phyloP scores from a whole-genome alignment of 2,329 filamentous ascomycete genomes.

The Trichophyton simii region DNA sequence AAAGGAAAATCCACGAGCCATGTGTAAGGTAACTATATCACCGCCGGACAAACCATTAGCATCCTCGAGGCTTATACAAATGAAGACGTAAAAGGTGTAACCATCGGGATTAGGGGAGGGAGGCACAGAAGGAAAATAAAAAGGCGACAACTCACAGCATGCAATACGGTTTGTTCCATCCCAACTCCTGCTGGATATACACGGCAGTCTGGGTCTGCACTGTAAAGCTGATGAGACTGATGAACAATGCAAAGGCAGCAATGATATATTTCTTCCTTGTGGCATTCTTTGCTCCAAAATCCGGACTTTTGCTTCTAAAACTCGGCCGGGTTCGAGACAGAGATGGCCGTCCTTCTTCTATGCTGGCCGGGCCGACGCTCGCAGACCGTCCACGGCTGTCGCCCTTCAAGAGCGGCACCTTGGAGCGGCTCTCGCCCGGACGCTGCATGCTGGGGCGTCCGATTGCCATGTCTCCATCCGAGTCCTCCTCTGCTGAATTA shows the following conservation, averaged over 20 bases:
- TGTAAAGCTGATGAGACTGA: constrained; percentile 79
- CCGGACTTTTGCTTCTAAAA: constrained; percentile 65
- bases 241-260: constrained; percentile 66
- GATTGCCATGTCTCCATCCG: constrained; percentile 34
- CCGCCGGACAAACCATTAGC: constrained; percentile 2
- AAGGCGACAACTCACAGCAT: constrained; percentile 59
- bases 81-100: not conserved
- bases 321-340: constrained; percentile 47
- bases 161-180: constrained; percentile 98
- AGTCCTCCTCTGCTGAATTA: constrained; percentile 25
- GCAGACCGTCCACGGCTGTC: constrained; percentile 29
- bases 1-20: constrained; percentile 81
- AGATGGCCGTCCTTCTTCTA: constrained; percentile 26
- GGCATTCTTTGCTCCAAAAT: constrained; percentile 48
- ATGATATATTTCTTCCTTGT: constrained; percentile 77
- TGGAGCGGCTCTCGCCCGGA: constrained; percentile 36
- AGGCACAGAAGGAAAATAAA: not conserved
- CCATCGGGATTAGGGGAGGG: constrained; percentile 14
- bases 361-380: constrained; percentile 19
- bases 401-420: constrained; percentile 44
- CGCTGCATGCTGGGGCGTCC: constrained; percentile 38
- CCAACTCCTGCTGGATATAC: constrained; percentile 81
- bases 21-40: constrained; percentile 65
- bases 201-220: constrained; percentile 92
- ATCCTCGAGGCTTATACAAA: not conserved